Evolutionary conservation across 371 early-diverging fungal species (phyloP).

Genomic region (Syncephalastrum racemosum): DNA sequence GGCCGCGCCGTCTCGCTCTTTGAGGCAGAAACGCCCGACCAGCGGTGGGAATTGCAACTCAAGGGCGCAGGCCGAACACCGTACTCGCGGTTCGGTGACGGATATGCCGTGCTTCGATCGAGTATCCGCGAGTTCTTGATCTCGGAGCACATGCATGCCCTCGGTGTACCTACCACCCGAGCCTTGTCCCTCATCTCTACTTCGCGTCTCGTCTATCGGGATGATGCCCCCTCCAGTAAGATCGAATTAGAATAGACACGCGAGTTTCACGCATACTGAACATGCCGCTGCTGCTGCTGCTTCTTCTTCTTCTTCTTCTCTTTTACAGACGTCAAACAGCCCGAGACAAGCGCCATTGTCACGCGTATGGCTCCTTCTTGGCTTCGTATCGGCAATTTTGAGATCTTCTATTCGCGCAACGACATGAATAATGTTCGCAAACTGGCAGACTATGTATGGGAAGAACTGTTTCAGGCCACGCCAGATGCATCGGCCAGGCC

Average conservation of each 20-base stretch:
- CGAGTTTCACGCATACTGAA: not conserved
- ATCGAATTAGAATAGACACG: not conserved
- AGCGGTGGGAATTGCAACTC: constrained; percentile 80
- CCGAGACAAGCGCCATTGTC: constrained; percentile 78
- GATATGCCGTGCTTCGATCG: constrained; percentile 80
- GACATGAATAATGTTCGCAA: constrained; percentile 55
- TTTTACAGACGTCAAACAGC: constrained; percentile 22
- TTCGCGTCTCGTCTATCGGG: constrained; percentile 66
- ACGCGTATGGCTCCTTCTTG: constrained; percentile 79
- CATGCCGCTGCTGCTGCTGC: not conserved
- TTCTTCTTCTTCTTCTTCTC: not conserved
- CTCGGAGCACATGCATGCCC: constrained; percentile 74
- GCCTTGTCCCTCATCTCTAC: constrained; percentile 71
- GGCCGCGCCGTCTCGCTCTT: constrained; percentile 84
- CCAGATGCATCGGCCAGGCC: constrained; percentile 1
- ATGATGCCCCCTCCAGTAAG: constrained; percentile 42
- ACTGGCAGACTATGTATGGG: constrained; percentile 71
- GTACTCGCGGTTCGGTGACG: constrained; percentile 88
- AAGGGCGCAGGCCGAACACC: constrained; percentile 89
- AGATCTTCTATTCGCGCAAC: constrained; percentile 71
- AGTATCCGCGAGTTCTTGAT: constrained; percentile 85
- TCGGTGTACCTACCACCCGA: constrained; percentile 83
- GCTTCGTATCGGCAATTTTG: constrained; percentile 91
- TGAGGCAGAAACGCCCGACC: constrained; percentile 35
- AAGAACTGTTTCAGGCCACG: constrained; percentile 9